Base-by-base conservation (phyloP, 331 rosid species). In the Erythrophleum ivorense region DNA sequence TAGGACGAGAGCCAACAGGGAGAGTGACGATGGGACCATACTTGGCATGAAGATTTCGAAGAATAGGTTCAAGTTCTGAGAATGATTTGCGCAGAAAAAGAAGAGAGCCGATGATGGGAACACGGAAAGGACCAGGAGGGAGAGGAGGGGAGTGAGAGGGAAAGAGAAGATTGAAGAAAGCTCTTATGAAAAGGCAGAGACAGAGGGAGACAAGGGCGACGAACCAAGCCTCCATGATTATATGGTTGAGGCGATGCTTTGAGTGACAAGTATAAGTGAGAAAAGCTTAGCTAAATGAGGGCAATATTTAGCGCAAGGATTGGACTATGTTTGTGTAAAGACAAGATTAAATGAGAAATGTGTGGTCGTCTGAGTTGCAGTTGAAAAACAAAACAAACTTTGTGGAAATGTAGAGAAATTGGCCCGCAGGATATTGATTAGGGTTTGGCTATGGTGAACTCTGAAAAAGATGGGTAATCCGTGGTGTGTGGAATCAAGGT, bases 161-260 rank as follows among this genome's bases (percentile, higher is more conserved):
- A n/a, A 9, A 38, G 29, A 78, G 52, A 21, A 78, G 52, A 41
- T 29, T 19, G 75, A 78, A 9, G 53, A 78, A 14, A 3, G 75
- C 46, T 66, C 31, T 65, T 13, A 78, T 0, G 36, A n/a, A 9
- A 14, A 78, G 7, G 43, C 13, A n/a, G 12, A 69, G 66, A 52
- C 40, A 78, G 41, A 78, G 9, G n/a, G 75, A 49, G 65, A 78
- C 6, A 66, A 78, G 8, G 43, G 50, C 4, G 54, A 65, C 9
- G 75, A 78, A 65, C 81, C 81, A 78, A 7, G 7, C 40, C 41
- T 78, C 81, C 81, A 78, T 78, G 21, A 6, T 64, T 38, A 31
- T 34, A 9, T 64, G 45, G 0, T 19, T 15, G 13, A 62, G 21
- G 12, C 29, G 29, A 24, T 24, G 29, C 29, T 24, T 4, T 36